A percentile compares a stretch with the other conserved stretches of the same genome.
Conservation (phyloP, 768 basidiomycete genomes). For the Hydnomerulius pinastri region DNA sequence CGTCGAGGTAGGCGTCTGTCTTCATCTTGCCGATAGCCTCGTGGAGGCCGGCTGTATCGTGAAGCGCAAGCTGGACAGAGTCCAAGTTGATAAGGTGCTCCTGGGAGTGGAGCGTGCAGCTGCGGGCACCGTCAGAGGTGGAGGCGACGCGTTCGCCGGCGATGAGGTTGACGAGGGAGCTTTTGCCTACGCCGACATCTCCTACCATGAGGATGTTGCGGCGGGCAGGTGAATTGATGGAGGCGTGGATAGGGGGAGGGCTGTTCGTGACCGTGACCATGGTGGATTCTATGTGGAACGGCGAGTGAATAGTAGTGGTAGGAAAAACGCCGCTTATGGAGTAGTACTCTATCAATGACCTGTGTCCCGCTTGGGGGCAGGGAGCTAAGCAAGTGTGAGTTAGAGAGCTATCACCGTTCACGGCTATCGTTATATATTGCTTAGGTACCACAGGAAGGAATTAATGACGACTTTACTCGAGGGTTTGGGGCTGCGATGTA, state of each 20-base stretch:
- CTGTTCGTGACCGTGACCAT: conserved; percentile 13
- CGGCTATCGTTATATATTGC: no score
- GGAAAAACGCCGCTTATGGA: no score
- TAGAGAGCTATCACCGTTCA: not conserved
- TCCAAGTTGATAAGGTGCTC: conserved; percentile 22
- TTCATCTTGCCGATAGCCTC: conserved; percentile 28
- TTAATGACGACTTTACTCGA: not conserved
- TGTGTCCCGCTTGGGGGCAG: conserved; percentile 2
- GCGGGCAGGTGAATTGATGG: conserved; percentile 8
- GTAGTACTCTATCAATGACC: not conserved
- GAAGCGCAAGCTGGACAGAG: conserved; percentile 18
- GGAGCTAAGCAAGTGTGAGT: not conserved
- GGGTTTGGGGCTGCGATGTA: not conserved
- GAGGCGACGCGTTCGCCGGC: conserved; percentile 24
- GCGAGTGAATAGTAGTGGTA: not conserved
- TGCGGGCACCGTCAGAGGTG: conserved; percentile 31
- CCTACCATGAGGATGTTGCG: conserved; percentile 31
- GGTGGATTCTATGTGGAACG: not conserved
- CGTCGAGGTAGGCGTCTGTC: conserved; percentile 23
- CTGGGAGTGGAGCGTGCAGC: conserved; percentile 37
- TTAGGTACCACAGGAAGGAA: not conserved
- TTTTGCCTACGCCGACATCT: conserved; percentile 37
- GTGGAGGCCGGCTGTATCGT: conserved; percentile 31
- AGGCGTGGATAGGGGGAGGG: conserved; percentile 14
- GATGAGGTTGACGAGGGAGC: conserved; percentile 44